Evolutionary conservation across 805 yeast genomes (phyloP), one percentile per base, ranked within the genome.

Genomic region (Kodamaea neixiangensis): DNA sequence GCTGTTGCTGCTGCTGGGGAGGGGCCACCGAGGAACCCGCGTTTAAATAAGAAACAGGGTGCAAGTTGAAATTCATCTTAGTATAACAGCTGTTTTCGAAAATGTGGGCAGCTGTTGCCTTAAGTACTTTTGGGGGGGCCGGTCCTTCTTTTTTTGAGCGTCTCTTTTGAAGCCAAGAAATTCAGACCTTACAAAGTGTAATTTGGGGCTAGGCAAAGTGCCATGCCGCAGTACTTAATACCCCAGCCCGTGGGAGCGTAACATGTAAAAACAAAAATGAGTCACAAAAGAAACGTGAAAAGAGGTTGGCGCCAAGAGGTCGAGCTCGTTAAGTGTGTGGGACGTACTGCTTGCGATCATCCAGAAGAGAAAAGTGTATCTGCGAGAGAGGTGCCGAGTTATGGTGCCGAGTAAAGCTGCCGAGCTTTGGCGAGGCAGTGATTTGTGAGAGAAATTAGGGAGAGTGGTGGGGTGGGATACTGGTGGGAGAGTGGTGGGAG

Each of bases 1-100:
- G 35, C 25, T 10, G 29, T 9, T 19, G 31, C n/a, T 40, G 44
- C 34, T 17, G 21, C 19, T 19, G 37, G 25, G 21, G 19, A 17
- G 43, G 19, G 38, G 9, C 22, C 45, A 44, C 9, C 39, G 56
- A 29, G 21, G 65, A 55, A 33, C 31, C 31, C 10, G 78, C 77
- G 60, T 74, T 74, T 41, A 74, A 66, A 52, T 74, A 74, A 22
- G 77, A 64, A 25, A 74, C 68, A n/a, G 79, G 79, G 55, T 74
- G 79, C 45, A 73, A 60, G 56, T 73, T 74, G 58, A 71, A 74
- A 54, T 72, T 72, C 72, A 72, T 69, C 15, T 19, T 51, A 10
- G 29, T 13, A 18, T 14, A 7, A n/a, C 34, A 38, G 13, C 40
- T 7, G 15, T 45, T 14, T 37, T 15, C 14, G 39, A 31, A 40